Evolutionary conservation across 2,329 filamentous ascomycete genomes (phyloP), one percentile per base, ranked within the genome.

Genomic region (Daldinia sp.): DNA sequence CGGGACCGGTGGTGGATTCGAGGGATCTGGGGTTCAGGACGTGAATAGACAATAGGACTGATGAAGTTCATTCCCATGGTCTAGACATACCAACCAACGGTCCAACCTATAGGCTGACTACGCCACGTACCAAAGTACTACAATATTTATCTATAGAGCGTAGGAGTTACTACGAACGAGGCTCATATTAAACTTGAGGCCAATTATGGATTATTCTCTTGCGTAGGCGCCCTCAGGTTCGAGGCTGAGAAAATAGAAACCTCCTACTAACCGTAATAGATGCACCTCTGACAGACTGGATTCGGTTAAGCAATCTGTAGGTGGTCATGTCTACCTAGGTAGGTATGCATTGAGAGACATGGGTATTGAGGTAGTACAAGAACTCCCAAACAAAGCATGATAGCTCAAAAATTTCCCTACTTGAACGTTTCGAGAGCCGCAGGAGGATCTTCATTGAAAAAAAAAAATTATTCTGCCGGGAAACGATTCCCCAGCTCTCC

Each of bases 361-460:
- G 62, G 62, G 35, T 63, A 45, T 37, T n/a, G 17, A 29, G 15
- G 62, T 63, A 58, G 49, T 39, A 65, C 65, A 62, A 50, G 15
- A 13, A 19, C 29, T 50, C 48, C 54, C 15, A 53, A 61, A 34
- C 45, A 37, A 53, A 32, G 61, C 47, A 47, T 35, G 48, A 57
- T 53, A 43, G 35, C 21, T 62, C 29, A 49, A 51, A 37, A 29
- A n/a, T 13, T 49, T 52, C 47, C 35, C 34, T 32, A 49, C 48
- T 45, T 37, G 47, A 25, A 39, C 29, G 65, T 68, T 68, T 68
- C 59, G 59, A 63, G 64, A 61, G 50, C 53, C 64, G 58, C 59
- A 68, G 56, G 50, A 58, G 62, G 59, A 63, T 61, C 45, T 21
- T 34, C 19, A 52, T 43, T 45, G 47, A 59, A 65, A 67, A 63